Conservation (phyloP, 2,329 filamentous ascomycete species). For the Pseudogymnoascus sp. region DNA sequence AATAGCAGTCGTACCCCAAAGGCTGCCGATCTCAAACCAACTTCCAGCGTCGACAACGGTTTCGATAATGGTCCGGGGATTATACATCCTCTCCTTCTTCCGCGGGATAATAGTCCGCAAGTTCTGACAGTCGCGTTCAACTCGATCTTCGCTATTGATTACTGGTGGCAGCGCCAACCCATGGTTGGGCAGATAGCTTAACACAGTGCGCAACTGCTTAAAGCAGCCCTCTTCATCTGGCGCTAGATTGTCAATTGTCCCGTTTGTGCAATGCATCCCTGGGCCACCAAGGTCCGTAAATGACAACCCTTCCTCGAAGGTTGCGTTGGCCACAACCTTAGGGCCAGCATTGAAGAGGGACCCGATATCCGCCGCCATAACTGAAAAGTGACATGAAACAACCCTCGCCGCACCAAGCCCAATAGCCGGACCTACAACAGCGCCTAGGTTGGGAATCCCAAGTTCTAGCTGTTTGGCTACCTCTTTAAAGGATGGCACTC, state of each 20-base stretch:
- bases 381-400: slow-evolving; percentile 55
- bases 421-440: slow-evolving; percentile 56
- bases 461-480: slow-evolving; percentile 52
- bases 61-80: slow-evolving; percentile 48
- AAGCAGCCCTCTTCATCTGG: slow-evolving; percentile 53
- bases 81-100: slow-evolving; percentile 52
- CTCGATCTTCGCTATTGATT: slow-evolving; percentile 39
- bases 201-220: slow-evolving; percentile 49
- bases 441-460: slow-evolving; percentile 58
- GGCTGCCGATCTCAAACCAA: slow-evolving; percentile 57
- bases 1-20: slow-evolving; percentile 57
- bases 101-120: slow-evolving; percentile 52
- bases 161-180: slow-evolving; percentile 48
- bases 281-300: slow-evolving; percentile 55
- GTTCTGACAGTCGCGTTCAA: slow-evolving; percentile 39
- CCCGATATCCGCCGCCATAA: slow-evolving; percentile 58
- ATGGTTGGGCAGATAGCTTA: slow-evolving; percentile 51
- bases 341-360: slow-evolving; percentile 58
- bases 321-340: slow-evolving; percentile 53
- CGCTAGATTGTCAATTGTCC: slow-evolving; percentile 59
- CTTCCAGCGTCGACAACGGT: slow-evolving; percentile 47
- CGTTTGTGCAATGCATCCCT: slow-evolving; percentile 55
- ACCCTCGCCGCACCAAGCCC: slow-evolving; percentile 56
- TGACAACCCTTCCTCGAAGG: slow-evolving; percentile 55
- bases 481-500: slow-evolving; percentile 46